phyloP scores from a whole-genome alignment of 2,329 filamentous ascomycete genomes.

The Xenoacremonium recifei region DNA sequence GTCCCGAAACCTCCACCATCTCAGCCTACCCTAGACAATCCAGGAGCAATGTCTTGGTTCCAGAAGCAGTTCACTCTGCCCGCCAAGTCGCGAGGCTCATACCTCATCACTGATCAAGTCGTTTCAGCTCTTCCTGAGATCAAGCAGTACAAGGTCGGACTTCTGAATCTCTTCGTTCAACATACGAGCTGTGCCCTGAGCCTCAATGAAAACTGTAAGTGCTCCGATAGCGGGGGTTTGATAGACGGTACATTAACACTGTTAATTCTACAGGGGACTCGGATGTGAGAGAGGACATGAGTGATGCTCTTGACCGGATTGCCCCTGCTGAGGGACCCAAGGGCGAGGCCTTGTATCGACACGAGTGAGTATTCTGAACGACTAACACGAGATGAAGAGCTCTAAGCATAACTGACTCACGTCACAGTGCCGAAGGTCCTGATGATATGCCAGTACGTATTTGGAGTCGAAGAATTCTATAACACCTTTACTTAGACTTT shows the following conservation, averaged over 20 bases:
- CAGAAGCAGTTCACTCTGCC: slow-evolving; percentile 86
- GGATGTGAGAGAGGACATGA: slow-evolving; percentile 92
- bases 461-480: not conserved
- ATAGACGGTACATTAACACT: not conserved
- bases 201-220: slow-evolving; percentile 82
- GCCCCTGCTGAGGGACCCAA: slow-evolving; percentile 74
- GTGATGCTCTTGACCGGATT: slow-evolving; percentile 86
- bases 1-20: slow-evolving; percentile 28
- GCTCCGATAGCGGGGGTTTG: not conserved
- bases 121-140: slow-evolving; percentile 74
- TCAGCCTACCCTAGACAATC: slow-evolving; percentile 19
- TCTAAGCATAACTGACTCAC: slow-evolving; percentile 7
- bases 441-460: slow-evolving; percentile 86
- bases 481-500: not conserved
- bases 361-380: slow-evolving; percentile 48
- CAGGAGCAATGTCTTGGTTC: slow-evolving; percentile 65
- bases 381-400: no score
- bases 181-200: slow-evolving; percentile 90
- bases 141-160: slow-evolving; percentile 75
- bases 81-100: slow-evolving; percentile 74
- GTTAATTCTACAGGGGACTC: slow-evolving; percentile 60
- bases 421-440: slow-evolving; percentile 68
- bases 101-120: slow-evolving; percentile 83
- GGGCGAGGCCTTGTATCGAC: slow-evolving; percentile 74
- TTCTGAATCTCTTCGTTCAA: slow-evolving; percentile 89